phyloP scores from a whole-genome alignment of 2,329 filamentous ascomycete genomes.

The Nothophoma quercina region DNA sequence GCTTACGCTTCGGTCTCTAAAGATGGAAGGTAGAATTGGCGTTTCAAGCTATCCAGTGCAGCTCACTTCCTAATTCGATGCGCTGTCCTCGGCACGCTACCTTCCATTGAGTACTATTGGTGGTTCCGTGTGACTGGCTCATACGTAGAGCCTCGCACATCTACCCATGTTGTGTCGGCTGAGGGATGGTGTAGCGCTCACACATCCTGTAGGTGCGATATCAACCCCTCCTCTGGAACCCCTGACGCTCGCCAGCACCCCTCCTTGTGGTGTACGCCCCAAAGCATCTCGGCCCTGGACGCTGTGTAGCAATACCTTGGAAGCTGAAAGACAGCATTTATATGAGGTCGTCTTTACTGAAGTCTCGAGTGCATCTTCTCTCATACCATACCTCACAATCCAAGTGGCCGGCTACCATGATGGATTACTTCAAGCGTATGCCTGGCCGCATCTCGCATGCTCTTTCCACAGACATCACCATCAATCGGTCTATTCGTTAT shows the following conservation, averaged over 20 bases:
- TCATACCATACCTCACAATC: neutral
- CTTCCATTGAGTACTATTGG: conserved; percentile 11
- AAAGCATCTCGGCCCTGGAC: neutral
- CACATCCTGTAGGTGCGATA: conserved; percentile 24
- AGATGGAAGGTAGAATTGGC: conserved; percentile 29
- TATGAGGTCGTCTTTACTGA: neutral
- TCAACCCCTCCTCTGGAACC: conserved; percentile 7
- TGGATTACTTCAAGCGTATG: conserved; percentile 33
- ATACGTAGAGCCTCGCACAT: conserved; percentile 7
- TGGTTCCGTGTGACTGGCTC: neutral
- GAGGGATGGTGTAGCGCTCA: conserved; percentile 25
- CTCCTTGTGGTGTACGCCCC: conserved; percentile 2
- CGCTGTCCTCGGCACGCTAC: conserved; percentile 2
- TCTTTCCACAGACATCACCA: conserved; percentile 37
- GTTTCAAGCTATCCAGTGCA: conserved; percentile 17
- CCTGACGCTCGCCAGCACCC: conserved; percentile 3
- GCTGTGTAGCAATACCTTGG: neutral
- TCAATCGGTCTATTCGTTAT: conserved; percentile 39
- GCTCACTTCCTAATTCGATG: conserved; percentile 23
- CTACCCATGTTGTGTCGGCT: conserved; percentile 20
- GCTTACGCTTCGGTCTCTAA: conserved; percentile 17
- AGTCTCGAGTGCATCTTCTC: neutral
- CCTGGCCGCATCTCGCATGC: conserved; percentile 25
- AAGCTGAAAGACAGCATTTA: conserved; percentile 1
- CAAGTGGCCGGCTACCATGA: conserved; percentile 15